A percentile compares a stretch with the other conserved stretches of the same genome.
Conservation (phyloP, 73 alveolate genomes). For the Paramecium primaurelia region DNA sequence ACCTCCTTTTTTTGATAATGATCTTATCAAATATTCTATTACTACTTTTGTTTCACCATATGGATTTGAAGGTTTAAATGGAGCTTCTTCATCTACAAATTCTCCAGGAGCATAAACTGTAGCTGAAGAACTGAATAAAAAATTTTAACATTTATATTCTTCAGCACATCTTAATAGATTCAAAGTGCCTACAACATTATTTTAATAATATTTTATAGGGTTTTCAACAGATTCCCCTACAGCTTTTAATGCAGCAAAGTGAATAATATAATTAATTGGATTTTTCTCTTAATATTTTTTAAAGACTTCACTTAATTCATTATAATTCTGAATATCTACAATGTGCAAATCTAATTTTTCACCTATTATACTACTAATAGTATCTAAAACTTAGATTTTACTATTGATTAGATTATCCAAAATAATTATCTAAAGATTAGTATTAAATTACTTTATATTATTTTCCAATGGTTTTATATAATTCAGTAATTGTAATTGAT, state of each 20-base stretch:
- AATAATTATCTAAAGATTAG: conserved; percentile 67
- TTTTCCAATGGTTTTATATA: conserved; percentile 63
- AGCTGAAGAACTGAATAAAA: conserved; percentile 94
- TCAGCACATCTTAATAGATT: conserved; percentile 80
- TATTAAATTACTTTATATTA: background rate
- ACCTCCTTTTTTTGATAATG: conserved; percentile 36
- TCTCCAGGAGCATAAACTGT: conserved; percentile 91
- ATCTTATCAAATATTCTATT: conserved; percentile 51
- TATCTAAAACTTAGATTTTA: conserved; percentile 58
- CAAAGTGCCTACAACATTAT: conserved; percentile 90
- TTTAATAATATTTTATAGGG: conserved; percentile 90
- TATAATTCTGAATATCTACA: conserved; percentile 43
- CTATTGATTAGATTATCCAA: conserved; percentile 88
- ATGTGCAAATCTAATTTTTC: conserved; percentile 66
- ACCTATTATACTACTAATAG: background rate
- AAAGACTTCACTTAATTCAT: conserved; percentile 22
- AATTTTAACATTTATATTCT: conserved; percentile 65
- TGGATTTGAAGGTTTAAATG: conserved; percentile 83
- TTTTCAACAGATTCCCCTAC: conserved; percentile 92
- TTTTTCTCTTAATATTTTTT: conserved; percentile 60
- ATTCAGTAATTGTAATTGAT: conserved; percentile 90
- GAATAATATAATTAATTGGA: conserved; percentile 81
- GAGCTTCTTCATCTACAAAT: conserved; percentile 69
- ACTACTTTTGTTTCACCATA: conserved; percentile 90
- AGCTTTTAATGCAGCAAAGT: conserved; percentile 97